phyloP scores from a whole-genome alignment of 2,329 filamentous ascomycete species.

The Ceratocystis smalleyi region DNA sequence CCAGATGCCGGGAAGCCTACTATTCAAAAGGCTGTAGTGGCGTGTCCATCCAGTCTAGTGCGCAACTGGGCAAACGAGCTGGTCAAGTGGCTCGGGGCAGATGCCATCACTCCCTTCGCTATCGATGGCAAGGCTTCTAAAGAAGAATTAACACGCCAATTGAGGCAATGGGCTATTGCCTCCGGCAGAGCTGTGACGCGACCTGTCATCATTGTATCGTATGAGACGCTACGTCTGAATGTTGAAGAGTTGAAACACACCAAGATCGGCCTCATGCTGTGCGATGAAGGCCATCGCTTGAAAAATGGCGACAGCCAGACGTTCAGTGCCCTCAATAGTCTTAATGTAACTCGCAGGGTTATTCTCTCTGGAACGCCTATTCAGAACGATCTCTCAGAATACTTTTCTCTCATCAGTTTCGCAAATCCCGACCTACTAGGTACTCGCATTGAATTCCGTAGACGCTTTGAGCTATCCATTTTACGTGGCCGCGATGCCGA shows the following conservation, averaged over 20 bases:
- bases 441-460: slow-evolving; percentile 78
- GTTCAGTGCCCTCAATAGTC: slow-evolving; percentile 73
- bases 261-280: slow-evolving; percentile 81
- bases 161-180: slow-evolving; percentile 88
- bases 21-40: slow-evolving; percentile 93
- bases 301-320: slow-evolving; percentile 97
- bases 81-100: slow-evolving; percentile 86
- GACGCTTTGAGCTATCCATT: slow-evolving; percentile 86
- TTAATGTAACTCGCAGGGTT: slow-evolving; percentile 81
- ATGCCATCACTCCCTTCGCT: slow-evolving; percentile 82
- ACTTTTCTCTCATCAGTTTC: slow-evolving; percentile 90
- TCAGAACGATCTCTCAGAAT: slow-evolving; percentile 96
- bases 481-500: slow-evolving; percentile 79
- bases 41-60: slow-evolving; percentile 89
- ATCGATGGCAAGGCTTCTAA: slow-evolving; percentile 95
- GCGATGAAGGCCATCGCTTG: slow-evolving; percentile 88
- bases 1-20: slow-evolving; percentile 86
- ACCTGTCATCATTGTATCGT: slow-evolving; percentile 93
- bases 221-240: slow-evolving; percentile 85
- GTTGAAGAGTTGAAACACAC: slow-evolving; percentile 79
- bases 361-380: slow-evolving; percentile 96
- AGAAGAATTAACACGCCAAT: slow-evolving; percentile 74
- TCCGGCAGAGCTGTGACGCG: slow-evolving; percentile 78
- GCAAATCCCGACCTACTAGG: slow-evolving; percentile 88
- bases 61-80: slow-evolving; percentile 97